Conservation (phyloP, 805 yeast genomes). For the Komagataella populi region DNA sequence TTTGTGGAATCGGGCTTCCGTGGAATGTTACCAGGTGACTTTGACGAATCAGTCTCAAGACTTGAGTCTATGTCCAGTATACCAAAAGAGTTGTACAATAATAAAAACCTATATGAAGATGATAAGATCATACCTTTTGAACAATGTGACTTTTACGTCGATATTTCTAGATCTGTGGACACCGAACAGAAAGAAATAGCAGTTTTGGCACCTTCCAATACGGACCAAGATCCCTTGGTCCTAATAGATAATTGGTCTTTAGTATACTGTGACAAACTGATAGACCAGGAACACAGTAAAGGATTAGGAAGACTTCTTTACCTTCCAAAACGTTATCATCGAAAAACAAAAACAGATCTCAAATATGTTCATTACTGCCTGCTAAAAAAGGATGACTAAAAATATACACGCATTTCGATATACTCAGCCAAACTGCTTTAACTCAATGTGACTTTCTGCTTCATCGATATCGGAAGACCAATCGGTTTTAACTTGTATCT, state of each 20-base stretch:
- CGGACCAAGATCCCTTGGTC: background rate
- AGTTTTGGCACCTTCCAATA: background rate
- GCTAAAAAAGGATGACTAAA: background rate
- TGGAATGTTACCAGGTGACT: conserved; percentile 85
- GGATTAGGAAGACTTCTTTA: conserved; percentile 43
- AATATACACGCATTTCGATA: background rate
- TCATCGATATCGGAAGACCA: conserved; percentile 5
- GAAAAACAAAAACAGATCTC: background rate
- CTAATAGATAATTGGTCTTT: conserved; percentile 29
- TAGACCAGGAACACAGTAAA: conserved; percentile 37
- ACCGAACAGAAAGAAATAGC: conserved; percentile 26
- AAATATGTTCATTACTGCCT: background rate
- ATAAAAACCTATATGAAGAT: conserved; percentile 51
- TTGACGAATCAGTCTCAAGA: conserved; percentile 24
- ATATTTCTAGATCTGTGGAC: conserved; percentile 38
- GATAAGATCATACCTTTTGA: conserved; percentile 35
- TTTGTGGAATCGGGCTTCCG: conserved; percentile 71
- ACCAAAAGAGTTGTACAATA: conserved; percentile 57
- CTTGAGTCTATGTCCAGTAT: conserved; percentile 25
- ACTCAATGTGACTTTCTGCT: conserved; percentile 27
- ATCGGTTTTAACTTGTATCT: conserved; percentile 6
- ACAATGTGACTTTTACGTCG: conserved; percentile 60
- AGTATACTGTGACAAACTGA: conserved; percentile 31
- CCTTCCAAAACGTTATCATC: conserved; percentile 22
- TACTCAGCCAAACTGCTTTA: conserved; percentile 31